These are phyloP conservation scores for Diaporthe aspalathi DNA, from an alignment of 2,329 filamentous ascomycete genomes.

Conservation along the genomic window DNA sequence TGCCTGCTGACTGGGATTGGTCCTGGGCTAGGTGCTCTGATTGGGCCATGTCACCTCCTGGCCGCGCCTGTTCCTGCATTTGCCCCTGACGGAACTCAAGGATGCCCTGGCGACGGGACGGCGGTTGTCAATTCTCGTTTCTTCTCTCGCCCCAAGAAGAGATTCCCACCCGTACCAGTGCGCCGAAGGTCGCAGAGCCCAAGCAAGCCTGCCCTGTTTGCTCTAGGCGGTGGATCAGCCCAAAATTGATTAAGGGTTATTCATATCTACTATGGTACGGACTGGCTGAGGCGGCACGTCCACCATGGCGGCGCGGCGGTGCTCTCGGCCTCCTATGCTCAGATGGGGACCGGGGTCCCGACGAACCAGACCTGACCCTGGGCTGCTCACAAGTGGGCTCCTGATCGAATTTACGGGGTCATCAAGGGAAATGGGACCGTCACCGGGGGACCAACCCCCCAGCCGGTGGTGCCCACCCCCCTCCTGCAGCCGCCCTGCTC, in stretches of 20 bases:
- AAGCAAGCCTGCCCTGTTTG: constrained; percentile 26
- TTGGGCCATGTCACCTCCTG: constrained; percentile 33
- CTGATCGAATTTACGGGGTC: constrained; percentile 38
- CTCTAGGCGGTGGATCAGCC: constrained; percentile 32
- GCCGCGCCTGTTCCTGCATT: constrained; percentile 39
- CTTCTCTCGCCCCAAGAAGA: constrained; percentile 27
- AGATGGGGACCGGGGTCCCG: constrained; percentile 19
- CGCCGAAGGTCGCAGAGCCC: constrained; percentile 21
- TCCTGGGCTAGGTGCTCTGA: constrained; percentile 13
- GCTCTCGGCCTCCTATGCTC: constrained; percentile 29
- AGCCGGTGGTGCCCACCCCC: constrained; percentile 29
- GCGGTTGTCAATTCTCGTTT: constrained; percentile 29
- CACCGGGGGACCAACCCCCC: constrained; percentile 8
- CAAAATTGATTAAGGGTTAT: constrained; percentile 36
- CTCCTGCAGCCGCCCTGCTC: constrained; percentile 36
- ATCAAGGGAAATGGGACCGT: constrained; percentile 39
- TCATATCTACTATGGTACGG: constrained; percentile 35
- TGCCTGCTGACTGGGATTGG: constrained; percentile 22
- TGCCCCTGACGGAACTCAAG: constrained; percentile 37
- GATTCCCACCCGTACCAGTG: constrained; percentile 31
- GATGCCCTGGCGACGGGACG: constrained; percentile 26
- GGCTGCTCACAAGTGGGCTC: constrained; percentile 35
- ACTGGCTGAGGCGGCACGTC: constrained; percentile 35
- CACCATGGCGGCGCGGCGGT: constrained; percentile 32
- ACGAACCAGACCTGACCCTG: constrained; percentile 34